Base-by-base conservation (phyloP, 441 rosid genomes). In the Gossypium davidsonii region DNA sequence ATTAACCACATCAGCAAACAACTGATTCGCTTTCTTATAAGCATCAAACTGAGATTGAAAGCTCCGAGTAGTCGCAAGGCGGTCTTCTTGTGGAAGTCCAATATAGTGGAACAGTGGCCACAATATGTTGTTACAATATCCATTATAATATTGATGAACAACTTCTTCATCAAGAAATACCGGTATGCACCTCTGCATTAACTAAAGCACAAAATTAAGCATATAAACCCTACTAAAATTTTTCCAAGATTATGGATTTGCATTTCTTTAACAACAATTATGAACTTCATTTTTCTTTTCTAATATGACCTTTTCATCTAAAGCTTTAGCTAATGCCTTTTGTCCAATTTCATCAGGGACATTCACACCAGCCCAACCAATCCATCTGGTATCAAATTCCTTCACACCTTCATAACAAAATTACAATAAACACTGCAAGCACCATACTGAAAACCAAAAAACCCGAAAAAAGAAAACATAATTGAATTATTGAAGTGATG, bases 281-380 rank as follows among this genome's bases (percentile, higher is more conserved):
- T 67, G 42, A 70, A 34, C 72, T 49, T 53, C 37, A 34, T 71
- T 66, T n/a, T 46, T 9, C 31, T 55, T 0, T 37, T 37, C 44
- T 37, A 37, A 37, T 37, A 37, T 37, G 8, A 86, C 96, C 89
- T 89, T 90, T 80, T 87, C 88, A 61, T 91, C 91, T 72, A 90
- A 79, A 80, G 93, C 88, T 74, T 77, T 80, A 68, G 91, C 84
- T 23, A 90, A 79, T 73, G 89, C 81, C 59, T 53, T 80, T 73
- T 87, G 88, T 52, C 96, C 96, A 72, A 77, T 76, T 72, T 85
- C 89, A 81, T 90, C 96, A 53, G 89, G 85, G 26, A 90, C 93
- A 74, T 87, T 87, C 66, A 88, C 93, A 60, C 96, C 96, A 71
- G 96, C 93, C 96, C 93, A 90, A 71, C 96, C 96, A 79, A 90